A percentile compares a stretch with the other conserved stretches of the same genome.
phyloP scores from a whole-genome alignment of 768 basidiomycete genomes.

The Panaeolus papilionaceus region DNA sequence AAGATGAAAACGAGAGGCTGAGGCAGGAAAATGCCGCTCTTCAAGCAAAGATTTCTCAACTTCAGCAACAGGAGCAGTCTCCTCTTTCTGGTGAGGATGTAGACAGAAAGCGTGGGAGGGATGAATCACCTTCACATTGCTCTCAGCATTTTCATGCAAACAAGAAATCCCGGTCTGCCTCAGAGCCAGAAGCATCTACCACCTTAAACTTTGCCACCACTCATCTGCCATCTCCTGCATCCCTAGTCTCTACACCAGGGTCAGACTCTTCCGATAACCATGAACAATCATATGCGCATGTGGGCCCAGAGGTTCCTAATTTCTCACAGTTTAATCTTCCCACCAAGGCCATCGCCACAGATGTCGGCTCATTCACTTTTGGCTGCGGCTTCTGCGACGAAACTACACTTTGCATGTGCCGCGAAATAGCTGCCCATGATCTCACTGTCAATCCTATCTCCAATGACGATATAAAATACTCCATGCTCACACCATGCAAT shows the following conservation, averaged over 20 bases:
- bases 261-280: not conserved
- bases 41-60: slow-evolving; percentile 52
- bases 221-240: slow-evolving; percentile 49
- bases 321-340: slow-evolving; percentile 38
- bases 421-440: slow-evolving; percentile 64
- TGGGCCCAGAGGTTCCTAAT: slow-evolving; percentile 27
- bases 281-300: slow-evolving; percentile 34
- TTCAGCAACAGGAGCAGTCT: slow-evolving; percentile 44
- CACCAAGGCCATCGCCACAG: slow-evolving; percentile 34
- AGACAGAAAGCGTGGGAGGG: slow-evolving; percentile 66
- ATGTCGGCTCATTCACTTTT: slow-evolving; percentile 48
- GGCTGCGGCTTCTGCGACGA: slow-evolving; percentile 82
- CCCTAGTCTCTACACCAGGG: slow-evolving; percentile 59
- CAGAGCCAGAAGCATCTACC: slow-evolving; percentile 22
- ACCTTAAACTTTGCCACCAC: slow-evolving; percentile 32
- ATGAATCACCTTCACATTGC: slow-evolving; percentile 44
- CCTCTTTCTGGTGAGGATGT: slow-evolving; percentile 16
- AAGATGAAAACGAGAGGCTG: slow-evolving; percentile 84
- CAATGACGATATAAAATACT: slow-evolving; percentile 8
- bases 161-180: slow-evolving; percentile 34
- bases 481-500: not conserved
- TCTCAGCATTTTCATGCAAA: slow-evolving; percentile 17
- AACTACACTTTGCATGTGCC: slow-evolving; percentile 77
- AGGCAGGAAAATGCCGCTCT: slow-evolving; percentile 70
- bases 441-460: slow-evolving; percentile 30